phyloP scores from a whole-genome alignment of 2,329 filamentous ascomycete genomes.

The Plenodomus tracheiphilus region DNA sequence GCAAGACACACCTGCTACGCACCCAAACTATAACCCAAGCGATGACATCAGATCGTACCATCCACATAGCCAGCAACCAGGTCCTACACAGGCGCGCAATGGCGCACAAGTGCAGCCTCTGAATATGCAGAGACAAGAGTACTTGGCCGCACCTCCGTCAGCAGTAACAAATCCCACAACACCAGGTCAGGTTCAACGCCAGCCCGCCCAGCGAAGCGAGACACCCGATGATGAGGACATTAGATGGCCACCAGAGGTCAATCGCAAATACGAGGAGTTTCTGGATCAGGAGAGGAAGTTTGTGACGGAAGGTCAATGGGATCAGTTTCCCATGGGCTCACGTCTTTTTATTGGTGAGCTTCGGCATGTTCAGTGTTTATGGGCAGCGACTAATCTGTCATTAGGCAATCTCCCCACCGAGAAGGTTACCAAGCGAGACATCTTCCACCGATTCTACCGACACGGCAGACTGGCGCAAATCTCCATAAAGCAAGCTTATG shows the following conservation, averaged over 20 bases:
- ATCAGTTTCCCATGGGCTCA: slow-evolving; percentile 75
- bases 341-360: slow-evolving; percentile 77
- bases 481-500: slow-evolving; percentile 94
- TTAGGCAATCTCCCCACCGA: slow-evolving; percentile 89
- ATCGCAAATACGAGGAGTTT: slow-evolving; percentile 73
- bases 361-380: too few relatives aligned
- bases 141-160: slow-evolving; percentile 15
- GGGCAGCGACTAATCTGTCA: not conserved
- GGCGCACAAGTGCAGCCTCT: slow-evolving; percentile 31
- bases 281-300: slow-evolving; percentile 73
- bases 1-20: slow-evolving; percentile 53
- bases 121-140: slow-evolving; percentile 18
- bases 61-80: slow-evolving; percentile 49
- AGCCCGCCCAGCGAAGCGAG: slow-evolving; percentile 27
- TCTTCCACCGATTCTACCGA: slow-evolving; percentile 86
- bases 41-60: slow-evolving; percentile 56
- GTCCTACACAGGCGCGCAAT: slow-evolving; percentile 34
- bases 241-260: slow-evolving; percentile 60
- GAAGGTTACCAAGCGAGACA: slow-evolving; percentile 88
- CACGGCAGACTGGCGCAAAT: slow-evolving; percentile 91
- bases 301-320: slow-evolving; percentile 78
- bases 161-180: slow-evolving; percentile 33
- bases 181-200: slow-evolving; percentile 32
- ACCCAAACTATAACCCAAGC: slow-evolving; percentile 52
- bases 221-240: slow-evolving; percentile 51